Evolutionary conservation across 129 eudicot genomes (phyloP).

Genomic region (Flaveria linearis): DNA sequence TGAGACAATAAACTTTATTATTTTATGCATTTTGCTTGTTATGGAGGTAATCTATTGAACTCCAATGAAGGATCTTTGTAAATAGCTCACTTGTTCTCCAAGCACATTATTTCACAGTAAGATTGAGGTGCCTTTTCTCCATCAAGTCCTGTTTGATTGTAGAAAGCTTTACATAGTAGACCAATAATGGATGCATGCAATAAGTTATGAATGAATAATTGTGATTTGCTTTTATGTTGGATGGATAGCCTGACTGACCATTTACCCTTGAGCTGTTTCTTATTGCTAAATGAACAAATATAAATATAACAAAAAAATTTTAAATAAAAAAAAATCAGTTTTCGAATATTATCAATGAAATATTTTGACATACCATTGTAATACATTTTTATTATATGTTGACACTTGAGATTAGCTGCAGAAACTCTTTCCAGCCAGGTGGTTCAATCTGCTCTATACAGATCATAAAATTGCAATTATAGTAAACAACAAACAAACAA

Average conservation of each 20-base stretch:
- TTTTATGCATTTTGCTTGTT: neutral
- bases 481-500: too few relatives aligned
- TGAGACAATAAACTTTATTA: neutral
- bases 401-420: too few relatives aligned
- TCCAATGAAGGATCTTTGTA: slow-evolving; percentile 1
- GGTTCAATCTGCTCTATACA: too few relatives aligned
- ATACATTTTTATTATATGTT: too few relatives aligned
- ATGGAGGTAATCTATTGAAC: neutral
- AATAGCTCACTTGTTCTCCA: slow-evolving; percentile 1
- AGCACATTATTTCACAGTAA: neutral
- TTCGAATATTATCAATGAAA: neutral
- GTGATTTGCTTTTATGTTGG: neutral
- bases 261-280: neutral
- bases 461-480: neutral
- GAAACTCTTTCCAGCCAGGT: too few relatives aligned
- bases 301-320: neutral
- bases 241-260: neutral
- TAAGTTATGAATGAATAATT: neutral
- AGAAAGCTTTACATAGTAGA: neutral
- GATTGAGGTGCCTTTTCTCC: neutral
- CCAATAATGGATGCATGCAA: neutral
- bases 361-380: neutral
- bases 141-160: neutral
- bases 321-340: neutral
- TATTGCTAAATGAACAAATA: neutral